Evolutionary conservation across 2,329 filamentous ascomycete genomes (phyloP), one percentile per base, ranked within the genome.

Genomic region (Lomentospora prolificans): DNA sequence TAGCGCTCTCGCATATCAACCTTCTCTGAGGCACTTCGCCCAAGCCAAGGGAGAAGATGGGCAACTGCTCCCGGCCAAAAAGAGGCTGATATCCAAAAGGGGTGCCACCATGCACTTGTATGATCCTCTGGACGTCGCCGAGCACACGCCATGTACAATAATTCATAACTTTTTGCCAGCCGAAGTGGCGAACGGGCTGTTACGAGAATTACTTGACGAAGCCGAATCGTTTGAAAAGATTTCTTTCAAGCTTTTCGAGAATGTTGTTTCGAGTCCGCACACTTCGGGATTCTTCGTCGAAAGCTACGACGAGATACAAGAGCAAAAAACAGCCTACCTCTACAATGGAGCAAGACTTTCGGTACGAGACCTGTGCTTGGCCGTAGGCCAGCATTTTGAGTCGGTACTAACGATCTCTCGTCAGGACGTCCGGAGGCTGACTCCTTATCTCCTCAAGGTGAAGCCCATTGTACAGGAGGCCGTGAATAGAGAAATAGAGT

Each of bases 121-220:
- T 68, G 83, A 88, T 44, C 88, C 91, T 0, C 75, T 82, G 39
- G 90, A 96, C 62, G 82, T 97, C 50, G 86, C 89, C 51, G 77
- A 81, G 24, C 81, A 95, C 65, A 96, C 92, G 0, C 90, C 94
- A 1, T 96, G 91, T 70, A 91, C 89, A 9, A 87, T 97, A 61
- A 84, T 96, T 56, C 90, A 95, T 69, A 94, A 96, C 64, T 96
- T 97, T 62, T 75, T 99, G 0, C 84, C 89, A 0, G 28, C 76
- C 0, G 75, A 84, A 2, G 77, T 87, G 57, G 92, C 94, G 39
- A 86, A 90, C 60, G 75, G 78, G 1, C 75, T 99, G 10, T 74
- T 97, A 1, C 67, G 70, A 30, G 91, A 97, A 66, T 76, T 97
- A 36, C 70, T 96, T 1, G 71, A 78, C 1, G 90, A 96, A 69